Evolutionary conservation across 371 early-diverging fungal genomes (phyloP).

Genomic region (Entomophthora muscae): DNA sequence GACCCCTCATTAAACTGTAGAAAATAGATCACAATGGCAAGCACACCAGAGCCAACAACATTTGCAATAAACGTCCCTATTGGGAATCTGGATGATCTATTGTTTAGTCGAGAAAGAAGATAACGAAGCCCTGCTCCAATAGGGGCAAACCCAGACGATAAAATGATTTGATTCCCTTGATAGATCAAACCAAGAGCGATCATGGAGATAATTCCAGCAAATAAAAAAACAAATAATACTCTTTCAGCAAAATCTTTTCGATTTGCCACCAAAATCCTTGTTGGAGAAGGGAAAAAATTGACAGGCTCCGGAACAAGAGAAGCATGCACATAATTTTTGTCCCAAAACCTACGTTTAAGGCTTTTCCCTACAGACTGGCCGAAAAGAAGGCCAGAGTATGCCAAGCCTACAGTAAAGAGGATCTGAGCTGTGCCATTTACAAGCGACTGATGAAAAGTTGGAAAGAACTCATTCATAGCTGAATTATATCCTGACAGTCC

Average conservation of each 20-base stretch:
- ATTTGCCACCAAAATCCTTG: background rate
- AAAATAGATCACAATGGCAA: slow-evolving; percentile 1
- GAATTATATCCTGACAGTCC: background rate
- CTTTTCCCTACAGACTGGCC: background rate
- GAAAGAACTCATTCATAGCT: background rate
- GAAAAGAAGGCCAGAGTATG: background rate
- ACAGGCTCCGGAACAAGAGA: background rate
- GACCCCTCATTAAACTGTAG: background rate
- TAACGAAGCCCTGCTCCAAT: slow-evolving; percentile 6
- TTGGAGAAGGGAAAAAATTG: background rate
- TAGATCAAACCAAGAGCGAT: background rate
- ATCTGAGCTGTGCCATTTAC: background rate
- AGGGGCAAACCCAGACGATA: slow-evolving; percentile 5
- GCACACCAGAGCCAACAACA: slow-evolving; percentile 1
- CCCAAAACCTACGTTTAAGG: background rate
- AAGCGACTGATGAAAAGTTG: background rate
- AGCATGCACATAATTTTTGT: background rate
- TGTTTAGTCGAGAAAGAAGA: slow-evolving; percentile 3
- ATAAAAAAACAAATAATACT: background rate
- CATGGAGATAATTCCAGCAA: background rate
- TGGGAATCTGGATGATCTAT: background rate
- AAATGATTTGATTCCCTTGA: background rate
- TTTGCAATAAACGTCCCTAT: slow-evolving; percentile 9
- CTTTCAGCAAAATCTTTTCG: background rate
- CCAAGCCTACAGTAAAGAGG: background rate